phyloP scores from a whole-genome alignment of 176 grass and related monocot species.

The Bonia amplexicaulis region DNA sequence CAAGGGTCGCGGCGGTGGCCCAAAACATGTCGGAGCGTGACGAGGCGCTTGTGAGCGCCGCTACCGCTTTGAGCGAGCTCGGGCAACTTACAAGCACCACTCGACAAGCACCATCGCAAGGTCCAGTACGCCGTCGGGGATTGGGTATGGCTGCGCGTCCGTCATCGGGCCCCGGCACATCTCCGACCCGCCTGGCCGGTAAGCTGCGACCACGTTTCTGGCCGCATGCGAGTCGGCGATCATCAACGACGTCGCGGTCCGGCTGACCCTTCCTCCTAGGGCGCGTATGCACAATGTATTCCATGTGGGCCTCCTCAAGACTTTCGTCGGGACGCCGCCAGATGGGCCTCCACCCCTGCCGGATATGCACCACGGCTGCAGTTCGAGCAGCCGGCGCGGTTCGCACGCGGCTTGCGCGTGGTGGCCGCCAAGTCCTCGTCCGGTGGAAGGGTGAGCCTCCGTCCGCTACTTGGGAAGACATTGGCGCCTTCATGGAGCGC shows the following conservation, averaged over 20 bases:
- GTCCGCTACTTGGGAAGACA: no score
- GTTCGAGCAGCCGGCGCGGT: not conserved
- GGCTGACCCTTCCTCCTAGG: not conserved
- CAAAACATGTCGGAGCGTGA: not conserved
- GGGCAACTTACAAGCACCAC: not conserved
- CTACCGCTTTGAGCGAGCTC: not conserved
- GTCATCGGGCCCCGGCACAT: fast-evolving
- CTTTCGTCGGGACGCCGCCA: not conserved
- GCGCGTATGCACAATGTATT: no score
- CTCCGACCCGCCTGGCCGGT: fast-evolving
- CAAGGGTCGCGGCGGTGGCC: not conserved
- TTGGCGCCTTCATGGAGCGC: no score
- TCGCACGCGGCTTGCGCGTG: fast-evolving
- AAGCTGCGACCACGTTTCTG: not conserved
- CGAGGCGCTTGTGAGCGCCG: not conserved
- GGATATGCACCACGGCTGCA: fast-evolving
- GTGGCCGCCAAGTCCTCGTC: not conserved
- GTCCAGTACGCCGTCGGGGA: not conserved
- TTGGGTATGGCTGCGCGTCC: not conserved
- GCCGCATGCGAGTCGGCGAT: fast-evolving
- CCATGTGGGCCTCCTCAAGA: not conserved
- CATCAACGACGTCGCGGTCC: not conserved
- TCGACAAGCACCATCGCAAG: not conserved
- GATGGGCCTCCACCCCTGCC: fast-evolving
- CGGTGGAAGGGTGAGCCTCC: not conserved